These are phyloP conservation scores for Pistacia vera DNA, from an alignment of 345 rosid genomes.

Conservation along the genomic window DNA sequence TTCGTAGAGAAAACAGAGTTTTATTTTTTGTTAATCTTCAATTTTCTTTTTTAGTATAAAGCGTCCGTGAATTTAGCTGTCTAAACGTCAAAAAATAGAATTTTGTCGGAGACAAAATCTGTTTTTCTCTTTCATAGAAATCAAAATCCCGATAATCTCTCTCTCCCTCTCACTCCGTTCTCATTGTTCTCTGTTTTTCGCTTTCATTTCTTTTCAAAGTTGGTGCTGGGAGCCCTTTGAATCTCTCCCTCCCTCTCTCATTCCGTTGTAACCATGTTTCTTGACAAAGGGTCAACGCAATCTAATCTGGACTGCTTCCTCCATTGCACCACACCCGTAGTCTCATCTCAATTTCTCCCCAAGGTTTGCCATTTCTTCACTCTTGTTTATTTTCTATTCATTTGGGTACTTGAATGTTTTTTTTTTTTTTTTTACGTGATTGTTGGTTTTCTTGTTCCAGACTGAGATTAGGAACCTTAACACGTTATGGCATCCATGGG, in stretches of 20 bases:
- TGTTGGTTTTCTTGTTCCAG: conserved; percentile 39
- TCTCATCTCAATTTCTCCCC: conserved; percentile 79
- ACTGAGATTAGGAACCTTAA: conserved; percentile 81
- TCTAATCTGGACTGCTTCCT: conserved; percentile 90
- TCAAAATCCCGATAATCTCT: conserved; percentile 52
- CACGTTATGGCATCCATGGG: conserved; percentile 91
- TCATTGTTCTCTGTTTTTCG: conserved; percentile 11
- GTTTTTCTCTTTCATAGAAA: conserved; percentile 32
- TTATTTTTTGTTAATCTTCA: neutral
- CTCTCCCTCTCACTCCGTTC: conserved; percentile 25
- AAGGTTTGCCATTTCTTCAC: conserved; percentile 53
- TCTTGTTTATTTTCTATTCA: neutral
- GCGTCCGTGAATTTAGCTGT: conserved; percentile 58
- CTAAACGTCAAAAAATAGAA: conserved; percentile 62
- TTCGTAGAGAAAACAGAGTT: neutral
- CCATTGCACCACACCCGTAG: conserved; percentile 75
- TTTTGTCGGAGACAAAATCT: conserved; percentile 22
- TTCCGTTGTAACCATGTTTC: conserved; percentile 50
- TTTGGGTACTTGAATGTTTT: neutral
- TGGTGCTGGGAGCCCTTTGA: conserved; percentile 28
- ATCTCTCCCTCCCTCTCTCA: conserved; percentile 19
- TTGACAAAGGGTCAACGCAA: conserved; percentile 60
- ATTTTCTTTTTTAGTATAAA: conserved; percentile 21
- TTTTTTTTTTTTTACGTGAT: neutral
- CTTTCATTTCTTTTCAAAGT: conserved; percentile 27